Evolutionary conservation across 441 rosid species (phyloP).

Genomic region (Jatropha multifida): DNA sequence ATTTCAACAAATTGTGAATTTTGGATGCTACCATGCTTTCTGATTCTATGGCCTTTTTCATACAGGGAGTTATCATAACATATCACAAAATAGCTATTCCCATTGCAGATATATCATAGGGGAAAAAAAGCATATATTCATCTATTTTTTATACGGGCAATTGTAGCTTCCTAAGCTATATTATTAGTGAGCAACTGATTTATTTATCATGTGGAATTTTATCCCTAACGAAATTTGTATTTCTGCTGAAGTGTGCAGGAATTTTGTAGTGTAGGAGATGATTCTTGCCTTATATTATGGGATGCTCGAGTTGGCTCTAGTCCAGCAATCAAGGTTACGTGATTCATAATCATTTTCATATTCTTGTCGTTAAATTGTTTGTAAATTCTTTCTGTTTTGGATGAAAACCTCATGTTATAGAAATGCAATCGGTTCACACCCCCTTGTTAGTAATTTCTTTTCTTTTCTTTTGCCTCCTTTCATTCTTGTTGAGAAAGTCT

Average conservation of each 20-base stretch:
- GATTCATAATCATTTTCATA: conserved; percentile 1
- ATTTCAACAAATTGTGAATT: neutral
- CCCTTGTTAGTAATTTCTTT: neutral
- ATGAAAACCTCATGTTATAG: neutral
- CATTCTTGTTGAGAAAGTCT: neutral
- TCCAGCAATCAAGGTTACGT: conserved; percentile 73
- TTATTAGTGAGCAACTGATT: neutral
- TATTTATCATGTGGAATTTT: conserved; percentile 3
- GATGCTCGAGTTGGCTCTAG: conserved; percentile 84
- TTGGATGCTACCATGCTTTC: neutral
- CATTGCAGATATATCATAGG: neutral
- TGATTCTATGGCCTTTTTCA: neutral
- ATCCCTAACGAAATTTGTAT: conserved; percentile 34
- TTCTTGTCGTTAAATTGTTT: neutral
- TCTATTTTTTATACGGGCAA: neutral
- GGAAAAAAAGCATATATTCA: neutral
- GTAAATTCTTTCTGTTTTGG: conserved; percentile 6
- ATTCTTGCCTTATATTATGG: conserved; percentile 99
- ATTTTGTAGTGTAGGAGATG: conserved; percentile 99
- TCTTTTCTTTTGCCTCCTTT: neutral
- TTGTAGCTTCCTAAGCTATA: neutral
- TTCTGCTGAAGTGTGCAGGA: conserved; percentile 72
- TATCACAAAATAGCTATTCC: neutral
- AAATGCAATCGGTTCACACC: neutral
- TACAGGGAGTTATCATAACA: neutral